Evolutionary conservation across 352 stramenopile species (phyloP).

Genomic region (Globisporangium cylindrosporum): DNA sequence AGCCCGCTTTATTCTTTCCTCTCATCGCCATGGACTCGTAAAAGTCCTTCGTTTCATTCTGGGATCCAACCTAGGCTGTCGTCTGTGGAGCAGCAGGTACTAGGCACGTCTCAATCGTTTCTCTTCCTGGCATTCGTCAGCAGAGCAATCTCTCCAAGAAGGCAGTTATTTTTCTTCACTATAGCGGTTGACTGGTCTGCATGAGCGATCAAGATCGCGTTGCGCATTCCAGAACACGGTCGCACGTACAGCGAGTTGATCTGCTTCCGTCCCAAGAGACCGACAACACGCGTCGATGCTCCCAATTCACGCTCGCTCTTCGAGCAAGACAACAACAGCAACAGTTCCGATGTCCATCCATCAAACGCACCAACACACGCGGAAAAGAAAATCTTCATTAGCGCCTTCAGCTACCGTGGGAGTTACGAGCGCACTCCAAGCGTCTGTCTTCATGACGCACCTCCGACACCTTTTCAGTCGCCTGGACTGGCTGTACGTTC

Average conservation of each 20-base stretch:
- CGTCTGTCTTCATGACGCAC: not conserved
- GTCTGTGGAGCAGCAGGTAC: not conserved
- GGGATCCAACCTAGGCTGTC: not conserved
- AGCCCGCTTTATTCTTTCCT: not conserved
- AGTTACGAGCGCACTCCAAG: not conserved
- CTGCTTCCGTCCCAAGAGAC: not conserved
- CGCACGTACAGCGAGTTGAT: not conserved
- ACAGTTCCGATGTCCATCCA: not conserved
- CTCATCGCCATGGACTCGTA: no score
- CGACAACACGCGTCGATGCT: no score
- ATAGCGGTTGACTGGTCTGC: no score
- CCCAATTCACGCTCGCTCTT: not conserved
- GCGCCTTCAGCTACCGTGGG: not conserved
- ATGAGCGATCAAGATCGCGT: not conserved
- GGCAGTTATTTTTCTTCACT: no score
- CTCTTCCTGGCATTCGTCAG: no score
- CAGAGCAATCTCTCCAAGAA: no score
- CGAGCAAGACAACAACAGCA: not conserved
- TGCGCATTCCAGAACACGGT: not conserved
- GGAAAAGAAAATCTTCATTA: not conserved
- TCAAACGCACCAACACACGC: not conserved
- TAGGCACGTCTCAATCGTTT: no score
- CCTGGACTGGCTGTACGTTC: not conserved
- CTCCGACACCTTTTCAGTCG: not conserved
- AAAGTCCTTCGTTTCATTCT: no score